These are phyloP conservation scores for Phytophthora sojae DNA, from an alignment of 352 stramenopile genomes.

Conservation along the genomic window DNA sequence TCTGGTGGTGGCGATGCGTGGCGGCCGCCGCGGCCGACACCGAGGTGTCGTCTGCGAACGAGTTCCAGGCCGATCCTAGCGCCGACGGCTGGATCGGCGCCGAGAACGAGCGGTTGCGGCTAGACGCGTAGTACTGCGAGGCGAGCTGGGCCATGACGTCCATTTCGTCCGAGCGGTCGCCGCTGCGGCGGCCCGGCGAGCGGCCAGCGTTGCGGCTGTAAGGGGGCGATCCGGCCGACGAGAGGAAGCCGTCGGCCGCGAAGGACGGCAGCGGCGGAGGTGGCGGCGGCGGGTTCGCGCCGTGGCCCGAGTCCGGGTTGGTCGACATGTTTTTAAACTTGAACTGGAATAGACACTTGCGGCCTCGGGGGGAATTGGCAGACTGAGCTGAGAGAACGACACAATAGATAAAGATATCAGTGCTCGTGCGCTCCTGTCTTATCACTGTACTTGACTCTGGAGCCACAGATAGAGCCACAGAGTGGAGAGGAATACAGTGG, in stretches of 20 bases:
- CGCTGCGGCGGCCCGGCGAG: conserved; percentile 12
- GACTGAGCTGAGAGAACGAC: conserved; percentile 17
- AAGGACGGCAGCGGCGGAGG: conserved; percentile 34
- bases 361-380: conserved; percentile 23
- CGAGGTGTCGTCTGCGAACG: conserved; percentile 57
- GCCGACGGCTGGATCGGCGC: conserved; percentile 72
- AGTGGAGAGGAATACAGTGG: not conserved
- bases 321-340: conserved; percentile 20
- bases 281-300: conserved; percentile 26
- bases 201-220: conserved; percentile 34
- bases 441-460: conserved; percentile 7
- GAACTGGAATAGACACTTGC: conserved; percentile 13
- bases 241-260: conserved; percentile 38
- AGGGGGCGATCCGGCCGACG: conserved; percentile 29
- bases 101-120: conserved; percentile 76
- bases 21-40: conserved; percentile 26
- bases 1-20: conserved; percentile 30
- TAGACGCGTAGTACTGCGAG: conserved; percentile 81
- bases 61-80: conserved; percentile 65
- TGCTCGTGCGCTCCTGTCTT: conserved; percentile 9
- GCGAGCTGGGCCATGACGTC: conserved; percentile 87
- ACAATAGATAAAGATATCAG: conserved; percentile 20
- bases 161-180: conserved; percentile 48
- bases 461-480: not conserved
- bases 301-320: conserved; percentile 24